Percentiles rank a stretch among this genome's conserved stretches.
Evolutionary conservation across 2,329 filamentous ascomycete genomes (phyloP).

Genomic region (Calycina herbarum): DNA sequence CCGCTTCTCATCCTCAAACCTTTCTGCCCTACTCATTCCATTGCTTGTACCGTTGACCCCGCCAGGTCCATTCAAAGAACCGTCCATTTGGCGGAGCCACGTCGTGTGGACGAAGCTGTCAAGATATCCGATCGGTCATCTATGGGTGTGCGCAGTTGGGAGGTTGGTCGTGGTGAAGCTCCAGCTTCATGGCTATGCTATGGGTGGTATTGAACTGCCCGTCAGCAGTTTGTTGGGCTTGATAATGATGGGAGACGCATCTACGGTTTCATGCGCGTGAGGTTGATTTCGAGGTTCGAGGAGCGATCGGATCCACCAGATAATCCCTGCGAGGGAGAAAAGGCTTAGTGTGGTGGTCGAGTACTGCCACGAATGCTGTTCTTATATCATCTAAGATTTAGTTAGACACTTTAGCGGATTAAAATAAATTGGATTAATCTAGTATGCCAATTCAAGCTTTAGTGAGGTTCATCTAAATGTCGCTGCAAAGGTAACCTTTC

Average conservation of each 20-base stretch:
- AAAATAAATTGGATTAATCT: too few relatives aligned
- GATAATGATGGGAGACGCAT: neutral
- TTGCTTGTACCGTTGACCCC: slow-evolving; percentile 32
- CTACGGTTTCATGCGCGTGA: slow-evolving; percentile 5
- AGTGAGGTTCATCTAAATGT: too few relatives aligned
- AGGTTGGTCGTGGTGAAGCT: slow-evolving; percentile 12
- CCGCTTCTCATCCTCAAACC: slow-evolving; percentile 94
- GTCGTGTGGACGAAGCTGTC: slow-evolving; percentile 24
- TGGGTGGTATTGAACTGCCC: slow-evolving; percentile 8
- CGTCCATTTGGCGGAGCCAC: slow-evolving; percentile 39
- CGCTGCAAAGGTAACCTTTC: too few relatives aligned
- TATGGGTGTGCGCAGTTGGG: slow-evolving; percentile 18
- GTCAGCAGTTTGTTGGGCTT: neutral
- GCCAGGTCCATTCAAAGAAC: slow-evolving; percentile 36
- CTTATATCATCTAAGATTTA: neutral
- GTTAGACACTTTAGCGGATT: neutral
- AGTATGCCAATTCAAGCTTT: too few relatives aligned
- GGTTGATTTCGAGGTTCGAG: slow-evolving; percentile 11
- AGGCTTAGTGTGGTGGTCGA: neutral
- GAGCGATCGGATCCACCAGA: neutral
- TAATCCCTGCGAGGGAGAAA: neutral
- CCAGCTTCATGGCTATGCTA: slow-evolving; percentile 24
- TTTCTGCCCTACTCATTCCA: slow-evolving; percentile 60
- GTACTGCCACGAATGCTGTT: neutral
- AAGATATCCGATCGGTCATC: slow-evolving; percentile 25